Evolutionary conservation across 805 yeast species (phyloP).

Genomic region (Metschnikowia gelsemii): DNA sequence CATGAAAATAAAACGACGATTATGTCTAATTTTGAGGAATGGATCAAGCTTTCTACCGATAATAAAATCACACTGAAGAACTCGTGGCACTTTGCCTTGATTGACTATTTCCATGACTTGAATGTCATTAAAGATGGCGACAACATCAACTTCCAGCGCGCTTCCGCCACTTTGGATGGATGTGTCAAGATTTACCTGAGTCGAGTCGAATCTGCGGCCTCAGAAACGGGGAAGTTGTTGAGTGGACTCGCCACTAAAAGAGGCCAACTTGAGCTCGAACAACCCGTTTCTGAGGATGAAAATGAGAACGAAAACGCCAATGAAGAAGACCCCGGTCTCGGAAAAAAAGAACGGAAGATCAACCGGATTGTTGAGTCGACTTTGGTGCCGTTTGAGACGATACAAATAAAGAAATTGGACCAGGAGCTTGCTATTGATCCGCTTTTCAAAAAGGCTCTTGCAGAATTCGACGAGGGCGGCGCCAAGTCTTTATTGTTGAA

Average conservation of each 20-base stretch:
- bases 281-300: slow-evolving; percentile 18
- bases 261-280: slow-evolving; percentile 29
- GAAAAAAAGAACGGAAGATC: slow-evolving; percentile 17
- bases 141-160: slow-evolving; percentile 80
- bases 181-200: slow-evolving; percentile 91
- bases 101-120: slow-evolving; percentile 87
- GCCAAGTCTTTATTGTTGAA: slow-evolving; percentile 68
- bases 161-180: slow-evolving; percentile 89
- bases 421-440: slow-evolving; percentile 71
- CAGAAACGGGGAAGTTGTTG: slow-evolving; percentile 80
- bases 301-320: slow-evolving; percentile 23
- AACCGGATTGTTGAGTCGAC: slow-evolving; percentile 25
- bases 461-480: slow-evolving; percentile 83
- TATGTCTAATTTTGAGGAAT: slow-evolving; percentile 45
- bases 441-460: slow-evolving; percentile 67
- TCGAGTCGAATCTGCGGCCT: slow-evolving; percentile 87
- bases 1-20: slow-evolving; percentile 44
- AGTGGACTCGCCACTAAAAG: slow-evolving; percentile 60
- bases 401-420: slow-evolving; percentile 56
- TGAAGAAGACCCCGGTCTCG: slow-evolving; percentile 21
- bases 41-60: slow-evolving; percentile 49
- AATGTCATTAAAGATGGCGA: slow-evolving; percentile 73
- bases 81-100: slow-evolving; percentile 87
- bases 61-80: slow-evolving; percentile 77
- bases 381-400: slow-evolving; percentile 41